Evolutionary conservation across 2,329 filamentous ascomycete species (phyloP), one percentile per base, ranked within the genome.

Genomic region (Helotiales sp.): DNA sequence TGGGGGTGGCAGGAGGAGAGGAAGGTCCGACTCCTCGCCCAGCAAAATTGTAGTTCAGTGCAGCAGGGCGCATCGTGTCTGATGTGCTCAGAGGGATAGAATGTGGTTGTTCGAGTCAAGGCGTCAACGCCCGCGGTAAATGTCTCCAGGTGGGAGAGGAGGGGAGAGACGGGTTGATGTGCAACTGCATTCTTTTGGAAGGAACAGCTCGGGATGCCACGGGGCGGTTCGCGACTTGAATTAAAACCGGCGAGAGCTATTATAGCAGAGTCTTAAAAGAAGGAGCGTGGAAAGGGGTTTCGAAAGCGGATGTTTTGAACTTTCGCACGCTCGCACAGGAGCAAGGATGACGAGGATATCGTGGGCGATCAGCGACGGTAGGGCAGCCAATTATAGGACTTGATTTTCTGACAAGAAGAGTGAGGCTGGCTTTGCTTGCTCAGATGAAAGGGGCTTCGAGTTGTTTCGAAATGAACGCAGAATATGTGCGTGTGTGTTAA

Each of bases 1-100:
- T 77, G 52, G 78, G 78, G 38, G 77, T 79, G 50, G 77, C 76
- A 38, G 78, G 78, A 61, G 78, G 78, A 65, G 78, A 80, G 55
- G 77, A 75, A 53, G 76, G 77, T 56, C 75, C 72, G 63, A 71
- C 67, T 63, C 71, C 67, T 61, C 72, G 70, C 57, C 68, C 69
- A 61, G 68, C 55, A 54, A 68, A 67, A 36, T 74, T 73, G 64
- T 78, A 71, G 58, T 75, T 74, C 54, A 77, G 76, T 60, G 76
- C 77, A 38, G 74, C 69, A 55, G 75, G 74, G 63, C 74, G 74
- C 68, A 73, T 76, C 57, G 65, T 70, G 60, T 66, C 36, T 9
- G 17, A 15, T 6, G n/a, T 40, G 6, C 40, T 44, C 22, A 44
- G 22, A n/a, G n/a, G 49, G 31, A 40, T 33, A 15, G 10, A 33